These are phyloP conservation scores for Nicotiana benthamiana DNA, from an alignment of 257 asterid genomes.

Conservation along the genomic window DNA sequence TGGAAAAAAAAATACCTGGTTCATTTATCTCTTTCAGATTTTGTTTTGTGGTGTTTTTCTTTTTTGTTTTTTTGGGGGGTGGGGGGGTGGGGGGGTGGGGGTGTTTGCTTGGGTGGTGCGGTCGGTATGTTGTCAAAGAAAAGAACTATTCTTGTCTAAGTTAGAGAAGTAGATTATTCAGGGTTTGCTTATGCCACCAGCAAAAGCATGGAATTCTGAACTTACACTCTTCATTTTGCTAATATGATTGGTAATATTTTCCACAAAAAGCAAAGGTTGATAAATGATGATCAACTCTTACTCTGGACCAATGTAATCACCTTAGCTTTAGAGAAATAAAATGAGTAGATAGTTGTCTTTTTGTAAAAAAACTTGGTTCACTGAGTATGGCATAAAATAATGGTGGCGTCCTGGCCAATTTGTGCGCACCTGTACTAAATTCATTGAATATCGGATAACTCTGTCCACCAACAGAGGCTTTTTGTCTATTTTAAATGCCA, in stretches of 20 bases:
- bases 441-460: no score
- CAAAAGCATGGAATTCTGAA: conserved; percentile 11
- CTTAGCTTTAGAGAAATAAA: background rate
- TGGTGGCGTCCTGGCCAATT: no score
- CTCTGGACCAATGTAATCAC: background rate
- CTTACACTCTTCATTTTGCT: background rate
- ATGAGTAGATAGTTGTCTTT: background rate
- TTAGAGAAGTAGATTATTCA: background rate
- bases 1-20: background rate
- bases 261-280: background rate
- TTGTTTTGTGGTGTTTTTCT: no score
- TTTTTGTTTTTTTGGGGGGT: no score
- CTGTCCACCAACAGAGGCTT: no score
- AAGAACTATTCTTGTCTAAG: background rate
- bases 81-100: background rate
- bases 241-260: background rate
- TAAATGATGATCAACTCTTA: background rate
- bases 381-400: background rate
- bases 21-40: background rate
- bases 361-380: background rate
- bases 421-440: no score
- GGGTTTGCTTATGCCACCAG: conserved; percentile 15
- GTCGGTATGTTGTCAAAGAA: background rate
- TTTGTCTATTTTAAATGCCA: no score
- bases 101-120: background rate